Percentiles rank a stretch among this genome's conserved stretches.
Conservation (phyloP, 768 basidiomycete genomes). For the Pilatotrama ljubarskyi region DNA sequence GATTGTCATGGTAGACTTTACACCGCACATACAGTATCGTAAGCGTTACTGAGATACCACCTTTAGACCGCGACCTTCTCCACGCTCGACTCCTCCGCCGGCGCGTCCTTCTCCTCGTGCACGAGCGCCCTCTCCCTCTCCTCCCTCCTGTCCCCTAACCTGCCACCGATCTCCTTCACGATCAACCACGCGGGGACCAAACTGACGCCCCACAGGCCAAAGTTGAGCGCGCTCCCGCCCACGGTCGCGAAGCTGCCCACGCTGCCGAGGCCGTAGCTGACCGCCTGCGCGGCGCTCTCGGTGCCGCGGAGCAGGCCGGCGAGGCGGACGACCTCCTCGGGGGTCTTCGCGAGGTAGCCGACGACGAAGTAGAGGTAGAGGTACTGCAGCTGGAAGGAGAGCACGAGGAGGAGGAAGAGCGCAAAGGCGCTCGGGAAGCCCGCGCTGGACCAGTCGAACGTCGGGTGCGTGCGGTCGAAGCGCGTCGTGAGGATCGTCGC, state of each 20-base stretch:
- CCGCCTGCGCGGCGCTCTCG: slow-evolving; percentile 13
- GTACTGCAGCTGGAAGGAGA: slow-evolving; percentile 16
- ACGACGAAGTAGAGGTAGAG: slow-evolving; percentile 18
- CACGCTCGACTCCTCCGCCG: not conserved
- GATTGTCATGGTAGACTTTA: too few relatives aligned
- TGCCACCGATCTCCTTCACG: slow-evolving; percentile 2
- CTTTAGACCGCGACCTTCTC: slow-evolving; percentile 7
- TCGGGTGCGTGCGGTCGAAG: slow-evolving; percentile 10
- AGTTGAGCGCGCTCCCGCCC: slow-evolving; percentile 11
- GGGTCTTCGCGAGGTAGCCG: slow-evolving; percentile 12
- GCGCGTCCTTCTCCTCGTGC: not conserved
- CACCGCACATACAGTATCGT: too few relatives aligned
- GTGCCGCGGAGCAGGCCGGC: slow-evolving; percentile 12
- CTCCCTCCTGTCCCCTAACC: slow-evolving; percentile 7
- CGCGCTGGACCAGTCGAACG: slow-evolving; percentile 13
- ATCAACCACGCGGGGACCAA: slow-evolving; percentile 11
- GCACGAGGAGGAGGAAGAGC: slow-evolving; percentile 16
- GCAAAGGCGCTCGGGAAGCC: slow-evolving; percentile 9
- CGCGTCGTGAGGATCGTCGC: slow-evolving; percentile 15
- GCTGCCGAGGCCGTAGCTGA: slow-evolving; percentile 14
- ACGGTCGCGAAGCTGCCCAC: slow-evolving; percentile 5
- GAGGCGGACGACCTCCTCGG: slow-evolving; percentile 14
- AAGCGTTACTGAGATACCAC: too few relatives aligned
- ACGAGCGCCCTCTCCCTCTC: slow-evolving; percentile 3
- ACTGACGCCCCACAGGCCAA: slow-evolving; percentile 12